A percentile compares a stretch with the other conserved stretches of the same genome.
Conservation (phyloP, 2,329 filamentous ascomycete species). For the Fusarium brachygibbosum region DNA sequence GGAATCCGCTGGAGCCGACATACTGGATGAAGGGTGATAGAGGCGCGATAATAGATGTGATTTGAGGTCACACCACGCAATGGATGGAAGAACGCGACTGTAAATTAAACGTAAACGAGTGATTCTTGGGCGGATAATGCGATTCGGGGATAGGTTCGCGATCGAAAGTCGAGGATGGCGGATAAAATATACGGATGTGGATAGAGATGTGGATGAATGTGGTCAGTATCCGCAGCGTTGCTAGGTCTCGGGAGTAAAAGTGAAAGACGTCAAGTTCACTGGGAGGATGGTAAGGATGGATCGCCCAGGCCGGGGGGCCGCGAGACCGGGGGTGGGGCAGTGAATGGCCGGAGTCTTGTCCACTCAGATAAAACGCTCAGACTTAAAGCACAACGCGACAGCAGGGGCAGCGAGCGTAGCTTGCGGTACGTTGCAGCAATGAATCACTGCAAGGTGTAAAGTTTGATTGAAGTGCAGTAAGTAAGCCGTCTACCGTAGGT, state of each 20-base stretch:
- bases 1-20: constrained; percentile 53
- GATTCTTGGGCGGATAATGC: constrained; percentile 40
- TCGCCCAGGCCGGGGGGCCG: constrained; percentile 47
- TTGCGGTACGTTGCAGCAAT: constrained; percentile 4
- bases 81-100: constrained; percentile 24
- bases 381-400: constrained; percentile 38
- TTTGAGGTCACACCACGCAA: constrained; percentile 48
- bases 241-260: constrained; percentile 47
- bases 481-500: not conserved
- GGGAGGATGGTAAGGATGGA: constrained; percentile 44
- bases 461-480: not conserved
- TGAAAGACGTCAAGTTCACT: constrained; percentile 51
- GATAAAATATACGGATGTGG: constrained; percentile 37
- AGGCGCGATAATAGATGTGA: constrained; percentile 40
- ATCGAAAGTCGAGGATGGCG: constrained; percentile 21
- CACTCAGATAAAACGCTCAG: constrained; percentile 47
- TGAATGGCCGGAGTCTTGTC: constrained; percentile 40
- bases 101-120: constrained; percentile 25
- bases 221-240: constrained; percentile 38
- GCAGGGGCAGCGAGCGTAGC: constrained; percentile 22
- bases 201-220: constrained; percentile 37
- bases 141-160: constrained; percentile 20
- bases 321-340: constrained; percentile 49
- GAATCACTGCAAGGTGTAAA: constrained; percentile 6
- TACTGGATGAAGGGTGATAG: constrained; percentile 41